Evolutionary conservation across 2,329 filamentous ascomycete genomes (phyloP).

Genomic region (Sphaerulina populicola): DNA sequence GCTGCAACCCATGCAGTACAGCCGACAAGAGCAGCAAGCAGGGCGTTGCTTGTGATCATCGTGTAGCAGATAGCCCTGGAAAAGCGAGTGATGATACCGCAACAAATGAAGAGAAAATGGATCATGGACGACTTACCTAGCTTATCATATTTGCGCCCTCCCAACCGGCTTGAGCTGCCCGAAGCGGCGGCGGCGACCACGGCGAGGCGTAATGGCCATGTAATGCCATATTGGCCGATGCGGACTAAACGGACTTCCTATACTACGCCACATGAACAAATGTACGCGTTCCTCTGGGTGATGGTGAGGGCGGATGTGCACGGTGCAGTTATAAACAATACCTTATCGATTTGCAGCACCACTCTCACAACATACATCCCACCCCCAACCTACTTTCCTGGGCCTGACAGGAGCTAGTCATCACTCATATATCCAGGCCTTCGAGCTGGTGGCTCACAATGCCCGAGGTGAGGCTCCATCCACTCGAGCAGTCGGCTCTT

Average conservation of each 20-base stretch:
- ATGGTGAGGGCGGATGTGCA: too few species aligned
- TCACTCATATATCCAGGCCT: background rate
- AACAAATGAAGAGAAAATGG: background rate
- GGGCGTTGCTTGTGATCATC: background rate
- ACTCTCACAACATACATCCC: too few species aligned
- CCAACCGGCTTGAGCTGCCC: too few species aligned
- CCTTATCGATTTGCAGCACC: too few species aligned
- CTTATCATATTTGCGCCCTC: background rate
- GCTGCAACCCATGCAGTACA: background rate
- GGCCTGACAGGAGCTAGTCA: background rate
- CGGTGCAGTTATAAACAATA: too few species aligned
- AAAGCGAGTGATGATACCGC: background rate
- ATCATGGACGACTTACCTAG: slow-evolving; percentile 11
- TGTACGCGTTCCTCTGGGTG: too few species aligned
- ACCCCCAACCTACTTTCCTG: too few species aligned
- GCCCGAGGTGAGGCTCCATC: slow-evolving; percentile 16
- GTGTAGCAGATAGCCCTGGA: background rate
- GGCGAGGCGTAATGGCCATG: too few species aligned
- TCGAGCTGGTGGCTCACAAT: slow-evolving; percentile 3
- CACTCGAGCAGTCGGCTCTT: background rate
- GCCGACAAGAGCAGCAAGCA: background rate
- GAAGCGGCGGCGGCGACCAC: too few species aligned
- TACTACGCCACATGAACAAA: too few species aligned
- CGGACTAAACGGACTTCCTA: too few species aligned
- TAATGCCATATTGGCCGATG: too few species aligned